Evolutionary conservation across 768 basidiomycete species (phyloP), one percentile per base, ranked within the genome.

Genomic region (Leccinum fibrillosum): DNA sequence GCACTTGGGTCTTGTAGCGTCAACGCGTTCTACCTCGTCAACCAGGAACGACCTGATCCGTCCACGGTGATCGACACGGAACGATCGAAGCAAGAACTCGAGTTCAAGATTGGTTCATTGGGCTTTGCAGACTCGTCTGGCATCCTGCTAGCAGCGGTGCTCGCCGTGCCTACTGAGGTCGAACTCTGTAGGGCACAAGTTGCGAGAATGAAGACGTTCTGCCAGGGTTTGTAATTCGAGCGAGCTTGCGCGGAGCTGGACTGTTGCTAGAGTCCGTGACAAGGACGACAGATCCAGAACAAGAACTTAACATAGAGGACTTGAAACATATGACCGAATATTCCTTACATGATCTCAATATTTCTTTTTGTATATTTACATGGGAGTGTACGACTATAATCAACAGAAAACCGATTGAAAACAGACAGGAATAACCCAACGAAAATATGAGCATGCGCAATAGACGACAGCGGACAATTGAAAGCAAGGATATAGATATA

Each of bases 51-150:
- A 4, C 81, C 79, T 6, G 78, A 82, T 58, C 71, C 80, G 5
- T 71, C 75, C 28, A 71, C 75, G 17, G 73, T 71, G 52, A 75
- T 80, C 56, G 81, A 86, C 60, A 66, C 76, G 39, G 88, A 89
- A 66, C 79, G 83, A 39, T 77, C 80, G 26, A 80, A 82, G 67
- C 91, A 93, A 69, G 89, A 90, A 66, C 81, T 86, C 48, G 93
- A 94, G 74, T 94, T 94, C 75, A 86, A 86, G 78, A 95, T 96
- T 54, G 92, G 92, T 6, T 89, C 89, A 3, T 86, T 96, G 48
- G 94, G 94, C 1, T 88, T 94, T 58, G 80, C 91, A 6, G 93
- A 95, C 69, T 88, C 87, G 26, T 78, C 82, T 15, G 92, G 92
- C 0, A 92, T 83, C 55, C 63, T 84, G 30, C 52, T 76, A 7